phyloP scores from a whole-genome alignment of 257 asterid genomes.

The Ocimum tenuiflorum region DNA sequence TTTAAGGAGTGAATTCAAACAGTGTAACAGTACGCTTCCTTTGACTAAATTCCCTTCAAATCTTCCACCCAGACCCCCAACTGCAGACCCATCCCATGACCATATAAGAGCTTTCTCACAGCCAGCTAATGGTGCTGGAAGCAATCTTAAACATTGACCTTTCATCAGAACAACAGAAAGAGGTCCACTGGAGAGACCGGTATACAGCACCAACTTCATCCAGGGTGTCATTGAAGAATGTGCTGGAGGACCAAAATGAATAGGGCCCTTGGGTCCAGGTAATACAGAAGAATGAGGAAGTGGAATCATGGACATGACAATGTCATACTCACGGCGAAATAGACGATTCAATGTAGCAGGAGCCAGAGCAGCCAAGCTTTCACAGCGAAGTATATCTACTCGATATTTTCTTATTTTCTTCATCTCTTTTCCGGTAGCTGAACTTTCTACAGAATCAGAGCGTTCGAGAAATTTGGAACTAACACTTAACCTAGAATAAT shows the following conservation, averaged over 20 bases:
- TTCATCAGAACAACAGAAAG: conserved; percentile 92
- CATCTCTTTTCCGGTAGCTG: conserved; percentile 38
- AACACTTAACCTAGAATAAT: conserved; percentile 33
- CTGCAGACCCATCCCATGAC: conserved; percentile 97
- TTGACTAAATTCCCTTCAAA: conserved; percentile 82
- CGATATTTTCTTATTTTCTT: conserved; percentile 63
- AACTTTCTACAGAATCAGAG: conserved; percentile 35
- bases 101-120: conserved; percentile 94
- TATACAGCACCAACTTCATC: conserved; percentile 86
- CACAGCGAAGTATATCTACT: conserved; percentile 95
- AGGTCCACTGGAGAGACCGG: conserved; percentile 81
- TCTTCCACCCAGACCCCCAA: conserved; percentile 94
- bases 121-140: conserved; percentile 97
- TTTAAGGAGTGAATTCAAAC: too few relatives aligned
- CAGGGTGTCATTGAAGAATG: conserved; percentile 97
- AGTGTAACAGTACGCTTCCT: conserved; percentile 86
- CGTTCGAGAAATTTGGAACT: conserved; percentile 41
- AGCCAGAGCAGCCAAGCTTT: conserved; percentile 90
- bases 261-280: conserved; percentile 95
- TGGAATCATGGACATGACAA: conserved; percentile 93
- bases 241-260: conserved; percentile 98
- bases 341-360: conserved; percentile 91
- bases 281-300: conserved; percentile 91
- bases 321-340: conserved; percentile 91
- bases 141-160: conserved; percentile 90